These are phyloP conservation scores for Cladosporium sp. DNA, from an alignment of 2,329 filamentous ascomycete species.

Conservation along the genomic window DNA sequence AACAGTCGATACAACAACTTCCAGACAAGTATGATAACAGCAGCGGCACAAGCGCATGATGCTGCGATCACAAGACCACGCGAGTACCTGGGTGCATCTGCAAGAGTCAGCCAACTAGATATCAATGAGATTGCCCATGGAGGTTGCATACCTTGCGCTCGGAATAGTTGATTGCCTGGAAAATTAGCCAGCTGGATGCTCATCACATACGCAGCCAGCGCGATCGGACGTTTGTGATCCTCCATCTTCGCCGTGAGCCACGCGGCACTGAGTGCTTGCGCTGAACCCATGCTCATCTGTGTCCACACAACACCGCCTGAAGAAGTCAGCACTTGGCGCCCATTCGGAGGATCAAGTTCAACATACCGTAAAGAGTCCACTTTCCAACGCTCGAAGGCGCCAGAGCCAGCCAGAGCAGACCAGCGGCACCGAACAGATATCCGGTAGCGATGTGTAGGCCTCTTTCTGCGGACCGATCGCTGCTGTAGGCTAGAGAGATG, in stretches of 20 bases:
- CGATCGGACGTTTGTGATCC: slow-evolving; percentile 3
- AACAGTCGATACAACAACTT: slow-evolving; percentile 4
- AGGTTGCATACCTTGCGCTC: neutral
- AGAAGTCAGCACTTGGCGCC: neutral
- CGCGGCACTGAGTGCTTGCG: slow-evolving; percentile 1
- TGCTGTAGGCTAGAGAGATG: slow-evolving; percentile 1
- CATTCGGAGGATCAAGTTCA: too few species aligned
- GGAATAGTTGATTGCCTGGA: neutral
- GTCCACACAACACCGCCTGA: slow-evolving; percentile 5
- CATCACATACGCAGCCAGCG: slow-evolving; percentile 7
- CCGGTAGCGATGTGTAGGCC: neutral
- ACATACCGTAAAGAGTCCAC: slow-evolving; percentile 6
- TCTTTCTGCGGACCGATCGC: neutral
- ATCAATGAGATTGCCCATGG: neutral
- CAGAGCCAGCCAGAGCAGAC: slow-evolving; percentile 1
- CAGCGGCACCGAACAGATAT: slow-evolving; percentile 1
- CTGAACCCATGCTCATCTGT: slow-evolving; percentile 8
- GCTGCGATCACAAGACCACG: neutral
- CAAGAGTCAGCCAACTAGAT: neutral
- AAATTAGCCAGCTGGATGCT: slow-evolving; percentile 9
- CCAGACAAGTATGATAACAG: neutral
- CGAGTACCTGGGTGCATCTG: slow-evolving; percentile 1
- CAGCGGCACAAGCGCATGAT: neutral
- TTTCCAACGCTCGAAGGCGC: neutral
- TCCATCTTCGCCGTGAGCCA: slow-evolving; percentile 6